Evolutionary conservation across 2,329 filamentous ascomycete species (phyloP), one percentile per base, ranked within the genome.

Genomic region (Thelonectria blattea): DNA sequence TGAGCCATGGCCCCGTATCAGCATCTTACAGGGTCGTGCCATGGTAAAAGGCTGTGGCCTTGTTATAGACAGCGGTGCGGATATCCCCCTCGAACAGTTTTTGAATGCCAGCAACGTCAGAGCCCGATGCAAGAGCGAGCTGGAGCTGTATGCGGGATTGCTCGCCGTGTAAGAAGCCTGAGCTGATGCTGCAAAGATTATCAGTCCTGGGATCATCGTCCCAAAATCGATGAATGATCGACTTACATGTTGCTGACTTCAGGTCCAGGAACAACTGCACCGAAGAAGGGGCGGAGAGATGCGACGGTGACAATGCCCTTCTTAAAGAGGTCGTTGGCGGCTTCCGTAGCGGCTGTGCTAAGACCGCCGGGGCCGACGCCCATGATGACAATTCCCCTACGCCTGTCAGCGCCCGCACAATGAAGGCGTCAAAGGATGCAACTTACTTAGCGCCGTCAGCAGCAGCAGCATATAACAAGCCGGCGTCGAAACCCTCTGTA

Each of bases 361-460:
- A 52, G 50, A 3, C 37, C 50, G 15, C 37, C 50, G 18, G 50
- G 37, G 18, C 50, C 50, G 24, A 43, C 37, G 22, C 50, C 50
- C 39, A 52, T 42, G 8, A 52, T 32, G 8, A 52, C 50, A 18
- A 52, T 43, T 42, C 50, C 50, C 50, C 50, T 52, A 15, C 22
- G 17, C 12, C 7, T 41, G 15, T 51, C 8, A 51, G 20, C 22
- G 22, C 22, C 22, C 34, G 20, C 20, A n/a, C 27, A 18, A 49
- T 49, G n/a, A 37, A 49, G n/a, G 27, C 12, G 30, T 15, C 6
- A 49, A 49, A 5, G 27, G n/a, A 34, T 20, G 14, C 2, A 41
- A 41, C 50, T 43, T 52, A 52, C 50, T 52, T 52, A 8, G 50
- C 50, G 8, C 50, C 50, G 18, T 43, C 24, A 1, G 50, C 50